Base-by-base conservation (phyloP, 257 asterid genomes). In the Sherardia arvensis region DNA sequence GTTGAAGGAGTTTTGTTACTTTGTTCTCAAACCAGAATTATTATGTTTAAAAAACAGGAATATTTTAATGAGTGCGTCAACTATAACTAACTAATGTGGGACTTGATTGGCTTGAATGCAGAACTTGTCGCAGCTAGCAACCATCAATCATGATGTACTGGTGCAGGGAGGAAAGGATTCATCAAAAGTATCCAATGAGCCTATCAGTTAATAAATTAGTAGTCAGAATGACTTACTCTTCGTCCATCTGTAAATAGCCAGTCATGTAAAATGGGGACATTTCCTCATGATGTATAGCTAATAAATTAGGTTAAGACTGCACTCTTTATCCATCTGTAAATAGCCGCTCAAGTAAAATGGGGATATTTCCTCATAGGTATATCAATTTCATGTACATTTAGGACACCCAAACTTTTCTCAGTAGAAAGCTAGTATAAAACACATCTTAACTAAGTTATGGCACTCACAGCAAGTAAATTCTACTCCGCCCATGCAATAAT, bases 121-220 rank as follows among this genome's bases (percentile, higher is more conserved):
- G 98, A 91, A 88, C 75, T 68, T 85, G 76, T 91, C 98, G 5
- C 98, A 88, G 81, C 77, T 91, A 56, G 98, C 98, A 3, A 81
- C 95, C 22, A 86, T 91, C 72, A 91, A 91, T 67, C 96, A 84
- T 65, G 96, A 86, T 54, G 92, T 88, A 81, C 87, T 88, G 59
- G 66, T 86, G 64, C 98, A 84, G 68, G 90, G 83, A 71, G 94
- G 83, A 66, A 84, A 80, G 66, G 85, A 80, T 53, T 53, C 83
- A 28, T 77, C 93, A 9, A 90, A 83, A 73, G 62, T 82, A 38
- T 76, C 88, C 2, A 54, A 54, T 3, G 59, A 54, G 59, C 32
- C 32, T 9, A 54, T 23, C 5, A 54, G 61, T 27, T 26, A 18
- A 8, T 56, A 43, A 43, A 1, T 4, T 43, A 43, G 17, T 25